Base-by-base conservation (phyloP, 2,329 filamentous ascomycete species). In the Neonectria sp. region DNA sequence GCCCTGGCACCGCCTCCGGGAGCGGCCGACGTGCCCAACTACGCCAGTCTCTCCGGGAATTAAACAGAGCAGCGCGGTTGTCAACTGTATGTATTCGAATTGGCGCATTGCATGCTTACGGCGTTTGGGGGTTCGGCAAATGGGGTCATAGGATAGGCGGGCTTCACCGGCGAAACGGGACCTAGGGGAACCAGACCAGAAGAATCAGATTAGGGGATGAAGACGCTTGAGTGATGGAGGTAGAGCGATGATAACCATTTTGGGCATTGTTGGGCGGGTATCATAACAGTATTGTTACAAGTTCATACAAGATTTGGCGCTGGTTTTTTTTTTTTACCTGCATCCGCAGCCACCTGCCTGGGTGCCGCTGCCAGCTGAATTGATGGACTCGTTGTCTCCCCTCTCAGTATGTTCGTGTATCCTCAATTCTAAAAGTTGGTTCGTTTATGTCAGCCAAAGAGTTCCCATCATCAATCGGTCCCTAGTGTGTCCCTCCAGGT, bases 361-460 rank as follows among this genome's bases (percentile, higher is more conserved):
- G n/a, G 65, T 65, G 45, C 76, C 77, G 2, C 68, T 79, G 67
- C 82, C 85, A 3, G 87, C 86, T 58, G 90, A 85, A 82, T 95
- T 97, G 76, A 98, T 90, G 37, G 92, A 93, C 74, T 98, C 95
- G 78, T 99, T 99, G 82, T 98, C 93, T 60, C 96, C 95, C 71
- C 94, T 88, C 81, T 99, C 95, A 33, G 92, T 99, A 71, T 97
- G 85, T 68, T 97, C 89, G 80, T 98, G 96, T 82, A 99, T 98
- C 58, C 92, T 88, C 64, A 98, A 83, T 78, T 92, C 95, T 98
- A 73, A 37, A 45, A 15, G 24, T 49, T 25, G 11, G 13, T n/a
- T 52, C 29, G 2, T 43, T n/a, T 27, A 9, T 33, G 67, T 67
- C 63, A 63, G 43, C 55, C 24, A 25, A 12, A n/a, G 12, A 27